phyloP scores from a whole-genome alignment of 2,329 filamentous ascomycete species.

The Coccinonectria pachysandricola region DNA sequence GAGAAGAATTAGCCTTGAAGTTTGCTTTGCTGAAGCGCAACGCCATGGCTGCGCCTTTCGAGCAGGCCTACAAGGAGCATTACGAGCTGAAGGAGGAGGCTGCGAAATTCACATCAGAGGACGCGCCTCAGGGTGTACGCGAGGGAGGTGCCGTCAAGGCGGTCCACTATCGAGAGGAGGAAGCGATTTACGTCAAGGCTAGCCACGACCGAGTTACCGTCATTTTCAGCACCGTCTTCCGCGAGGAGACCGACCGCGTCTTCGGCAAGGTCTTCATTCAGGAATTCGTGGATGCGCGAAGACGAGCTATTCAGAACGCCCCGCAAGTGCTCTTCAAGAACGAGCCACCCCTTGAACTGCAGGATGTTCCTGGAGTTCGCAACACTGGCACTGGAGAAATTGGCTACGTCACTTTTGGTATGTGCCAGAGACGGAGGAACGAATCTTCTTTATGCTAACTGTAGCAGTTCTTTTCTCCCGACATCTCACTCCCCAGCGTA shows the following conservation, averaged over 20 bases:
- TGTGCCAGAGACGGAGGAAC: background rate
- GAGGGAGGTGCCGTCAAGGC: slow-evolving; percentile 91
- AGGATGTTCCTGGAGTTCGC: slow-evolving; percentile 74
- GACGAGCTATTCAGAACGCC: slow-evolving; percentile 94
- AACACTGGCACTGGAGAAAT: slow-evolving; percentile 71
- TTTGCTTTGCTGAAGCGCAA: slow-evolving; percentile 94
- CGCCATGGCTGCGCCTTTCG: slow-evolving; percentile 96
- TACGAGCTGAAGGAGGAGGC: slow-evolving; percentile 78
- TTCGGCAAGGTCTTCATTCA: slow-evolving; percentile 98
- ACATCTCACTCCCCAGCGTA: slow-evolving; percentile 80
- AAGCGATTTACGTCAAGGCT: slow-evolving; percentile 97
- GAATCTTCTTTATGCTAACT: slow-evolving; percentile 13
- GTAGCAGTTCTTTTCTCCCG: slow-evolving; percentile 79
- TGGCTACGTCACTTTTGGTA: slow-evolving; percentile 97
- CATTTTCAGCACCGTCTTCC: slow-evolving; percentile 97
- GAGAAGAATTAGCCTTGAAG: slow-evolving; percentile 76
- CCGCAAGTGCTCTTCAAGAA: slow-evolving; percentile 95
- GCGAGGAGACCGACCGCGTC: slow-evolving; percentile 93
- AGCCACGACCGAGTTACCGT: slow-evolving; percentile 96
- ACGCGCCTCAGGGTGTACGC: slow-evolving; percentile 78
- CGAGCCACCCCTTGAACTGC: slow-evolving; percentile 84
- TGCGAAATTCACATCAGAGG: slow-evolving; percentile 84
- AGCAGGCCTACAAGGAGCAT: slow-evolving; percentile 92
- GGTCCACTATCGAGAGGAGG: slow-evolving; percentile 97
- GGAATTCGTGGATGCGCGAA: slow-evolving; percentile 93